Conservation (phyloP, 805 yeast species). For the Candida mattraensis region DNA sequence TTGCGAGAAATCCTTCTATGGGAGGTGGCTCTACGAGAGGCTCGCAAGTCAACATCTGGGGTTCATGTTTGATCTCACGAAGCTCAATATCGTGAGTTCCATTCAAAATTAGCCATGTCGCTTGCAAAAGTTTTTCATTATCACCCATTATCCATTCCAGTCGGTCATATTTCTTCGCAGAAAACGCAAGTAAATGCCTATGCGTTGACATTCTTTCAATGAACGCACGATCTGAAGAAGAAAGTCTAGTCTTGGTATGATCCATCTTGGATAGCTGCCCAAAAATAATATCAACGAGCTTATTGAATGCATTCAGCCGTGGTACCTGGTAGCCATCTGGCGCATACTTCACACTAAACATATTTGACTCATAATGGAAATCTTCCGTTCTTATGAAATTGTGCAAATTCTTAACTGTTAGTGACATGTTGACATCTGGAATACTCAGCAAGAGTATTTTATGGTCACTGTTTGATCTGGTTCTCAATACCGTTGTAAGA, state of each 20-base stretch:
- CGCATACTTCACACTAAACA: conserved; percentile 4
- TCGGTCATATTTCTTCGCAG: conserved; percentile 69
- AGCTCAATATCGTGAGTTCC: conserved; percentile 60
- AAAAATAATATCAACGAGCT: conserved; percentile 39
- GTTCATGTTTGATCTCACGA: conserved; percentile 45
- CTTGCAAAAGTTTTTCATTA: conserved; percentile 40
- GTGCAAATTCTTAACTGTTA: conserved; percentile 38
- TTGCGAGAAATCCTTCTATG: conserved; percentile 76
- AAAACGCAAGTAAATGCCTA: conserved; percentile 36
- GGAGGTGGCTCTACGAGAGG: conserved; percentile 60
- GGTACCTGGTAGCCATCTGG: conserved; percentile 27
- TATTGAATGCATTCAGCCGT: conserved; percentile 34
- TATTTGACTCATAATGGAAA: conserved; percentile 1
- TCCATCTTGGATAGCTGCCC: conserved; percentile 21
- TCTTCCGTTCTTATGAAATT: conserved; percentile 9
- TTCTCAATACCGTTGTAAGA: conserved; percentile 47
- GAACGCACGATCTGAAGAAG: conserved; percentile 14
- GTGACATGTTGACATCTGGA: conserved; percentile 44
- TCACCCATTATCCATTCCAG: conserved; percentile 65
- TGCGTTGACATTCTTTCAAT: conserved; percentile 24
- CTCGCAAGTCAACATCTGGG: conserved; percentile 31
- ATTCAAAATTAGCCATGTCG: conserved; percentile 43
- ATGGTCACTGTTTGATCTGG: conserved; percentile 7
- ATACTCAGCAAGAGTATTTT: conserved; percentile 35
- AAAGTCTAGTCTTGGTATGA: conserved; percentile 4